These are phyloP conservation scores for Bipolaris bicolor DNA, from an alignment of 2,329 filamentous ascomycete species.

Conservation along the genomic window DNA sequence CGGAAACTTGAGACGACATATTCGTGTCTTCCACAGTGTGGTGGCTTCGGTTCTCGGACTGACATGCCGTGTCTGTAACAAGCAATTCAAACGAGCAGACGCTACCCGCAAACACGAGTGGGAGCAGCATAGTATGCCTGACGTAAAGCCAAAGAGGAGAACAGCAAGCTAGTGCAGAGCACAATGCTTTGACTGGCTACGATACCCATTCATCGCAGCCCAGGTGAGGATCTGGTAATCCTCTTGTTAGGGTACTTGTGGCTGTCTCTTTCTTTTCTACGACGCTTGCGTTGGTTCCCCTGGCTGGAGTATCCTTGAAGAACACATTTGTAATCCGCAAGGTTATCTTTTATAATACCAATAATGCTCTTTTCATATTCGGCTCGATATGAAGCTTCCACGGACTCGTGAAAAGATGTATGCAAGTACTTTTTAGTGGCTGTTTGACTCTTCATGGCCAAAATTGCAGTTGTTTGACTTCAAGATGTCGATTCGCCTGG, in stretches of 20 bases:
- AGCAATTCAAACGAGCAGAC: constrained; percentile 15
- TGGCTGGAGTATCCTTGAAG: neutral
- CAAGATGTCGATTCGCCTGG: neutral
- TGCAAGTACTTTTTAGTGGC: neutral
- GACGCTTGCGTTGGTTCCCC: neutral
- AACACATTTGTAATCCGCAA: neutral
- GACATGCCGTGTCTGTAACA: constrained; percentile 12
- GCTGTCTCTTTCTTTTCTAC: neutral
- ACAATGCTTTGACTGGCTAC: neutral
- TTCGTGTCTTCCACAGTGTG: neutral
- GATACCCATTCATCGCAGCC: neutral
- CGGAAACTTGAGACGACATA: constrained; percentile 20
- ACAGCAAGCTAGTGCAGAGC: neutral
- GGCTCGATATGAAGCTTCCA: neutral
- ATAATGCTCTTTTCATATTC: neutral
- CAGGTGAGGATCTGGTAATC: constrained; percentile 16
- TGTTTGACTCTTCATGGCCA: neutral
- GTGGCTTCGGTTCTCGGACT: neutral
- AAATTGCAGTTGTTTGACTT: neutral
- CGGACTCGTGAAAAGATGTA: neutral
- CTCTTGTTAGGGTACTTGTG: constrained; percentile 4
- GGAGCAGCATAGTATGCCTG: constrained; percentile 14
- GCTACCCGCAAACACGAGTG: constrained; percentile 25
- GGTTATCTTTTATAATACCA: neutral
- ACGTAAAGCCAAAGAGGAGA: constrained; percentile 19